Evolutionary conservation across 176 grass and related monocot genomes (phyloP).

Genomic region (Avena atlantica): DNA sequence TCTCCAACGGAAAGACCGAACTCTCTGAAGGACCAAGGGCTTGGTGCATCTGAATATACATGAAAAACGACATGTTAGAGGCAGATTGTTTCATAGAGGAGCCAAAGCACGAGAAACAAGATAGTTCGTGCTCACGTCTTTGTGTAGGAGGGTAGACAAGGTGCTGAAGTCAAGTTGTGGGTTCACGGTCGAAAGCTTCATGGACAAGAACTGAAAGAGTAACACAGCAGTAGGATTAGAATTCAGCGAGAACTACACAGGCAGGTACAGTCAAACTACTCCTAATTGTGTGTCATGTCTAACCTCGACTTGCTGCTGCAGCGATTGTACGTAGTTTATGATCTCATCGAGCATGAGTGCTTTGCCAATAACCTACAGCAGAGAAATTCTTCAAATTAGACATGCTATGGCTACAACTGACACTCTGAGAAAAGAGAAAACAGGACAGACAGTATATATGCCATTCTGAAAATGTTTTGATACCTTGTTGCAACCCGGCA

Average conservation of each 20-base stretch:
- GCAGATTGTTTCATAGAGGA: background rate
- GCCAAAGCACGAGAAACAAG: background rate
- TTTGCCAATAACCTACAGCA: slow-evolving; percentile 72
- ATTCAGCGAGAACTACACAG: slow-evolving; percentile 23
- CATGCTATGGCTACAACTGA: background rate
- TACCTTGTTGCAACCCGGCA: slow-evolving; percentile 95
- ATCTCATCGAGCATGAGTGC: slow-evolving; percentile 93
- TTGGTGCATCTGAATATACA: slow-evolving; percentile 75
- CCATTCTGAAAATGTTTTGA: background rate
- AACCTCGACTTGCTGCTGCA: slow-evolving; percentile 95
- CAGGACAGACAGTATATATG: too few species aligned
- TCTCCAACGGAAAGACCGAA: slow-evolving; percentile 71
- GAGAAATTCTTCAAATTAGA: slow-evolving; percentile 31
- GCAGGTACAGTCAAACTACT: background rate
- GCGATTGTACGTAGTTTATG: slow-evolving; percentile 91
- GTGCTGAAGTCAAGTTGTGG: slow-evolving; percentile 71
- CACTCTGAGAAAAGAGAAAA: too few species aligned
- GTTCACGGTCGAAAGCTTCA: slow-evolving; percentile 96
- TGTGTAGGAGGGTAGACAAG: slow-evolving; percentile 71
- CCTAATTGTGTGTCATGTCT: background rate
- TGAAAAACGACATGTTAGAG: slow-evolving; percentile 10
- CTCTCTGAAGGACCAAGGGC: slow-evolving; percentile 44
- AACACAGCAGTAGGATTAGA: background rate
- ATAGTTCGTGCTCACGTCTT: slow-evolving; percentile 73
- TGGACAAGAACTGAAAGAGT: slow-evolving; percentile 86